Conservation (phyloP, 345 rosid genomes). For the Mercurialis annua region DNA sequence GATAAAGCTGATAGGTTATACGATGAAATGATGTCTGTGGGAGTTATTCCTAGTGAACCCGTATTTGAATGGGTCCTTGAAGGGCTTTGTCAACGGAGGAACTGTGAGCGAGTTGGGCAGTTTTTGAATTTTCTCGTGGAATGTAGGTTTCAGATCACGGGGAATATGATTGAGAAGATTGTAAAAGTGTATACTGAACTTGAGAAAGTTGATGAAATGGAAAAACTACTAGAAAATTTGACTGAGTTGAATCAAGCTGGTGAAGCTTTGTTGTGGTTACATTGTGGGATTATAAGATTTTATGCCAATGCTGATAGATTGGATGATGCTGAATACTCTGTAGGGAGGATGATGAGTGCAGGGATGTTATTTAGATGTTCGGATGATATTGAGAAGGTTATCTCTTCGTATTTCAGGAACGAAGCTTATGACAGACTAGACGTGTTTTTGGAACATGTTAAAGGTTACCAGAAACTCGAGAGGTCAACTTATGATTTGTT, state of each 20-base stretch:
- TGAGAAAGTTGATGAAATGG: constrained; percentile 31
- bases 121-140: constrained; percentile 28
- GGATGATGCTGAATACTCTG: constrained; percentile 42
- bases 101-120: constrained; percentile 17
- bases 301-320: constrained; percentile 31
- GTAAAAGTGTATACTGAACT: constrained; percentile 21
- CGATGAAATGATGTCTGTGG: constrained; percentile 24
- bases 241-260: constrained; percentile 17
- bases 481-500: constrained; percentile 35
- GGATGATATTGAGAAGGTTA: constrained; percentile 38
- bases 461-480: constrained; percentile 22
- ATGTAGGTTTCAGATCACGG: constrained; percentile 25
- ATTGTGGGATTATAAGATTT: constrained; percentile 32
- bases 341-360: constrained; percentile 40
- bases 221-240: constrained; percentile 26
- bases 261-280: constrained; percentile 22
- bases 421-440: constrained; percentile 42
- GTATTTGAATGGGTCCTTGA: constrained; percentile 32
- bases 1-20: constrained; percentile 27
- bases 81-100: constrained; percentile 23
- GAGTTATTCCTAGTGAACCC: constrained; percentile 22
- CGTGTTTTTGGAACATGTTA: constrained; percentile 35
- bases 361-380: constrained; percentile 32
- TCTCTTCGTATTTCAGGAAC: constrained; percentile 37
- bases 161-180: constrained; percentile 26